Evolutionary conservation across 164 flowering plant species (phyloP).

Genomic region (Chimonanthus praecox): DNA sequence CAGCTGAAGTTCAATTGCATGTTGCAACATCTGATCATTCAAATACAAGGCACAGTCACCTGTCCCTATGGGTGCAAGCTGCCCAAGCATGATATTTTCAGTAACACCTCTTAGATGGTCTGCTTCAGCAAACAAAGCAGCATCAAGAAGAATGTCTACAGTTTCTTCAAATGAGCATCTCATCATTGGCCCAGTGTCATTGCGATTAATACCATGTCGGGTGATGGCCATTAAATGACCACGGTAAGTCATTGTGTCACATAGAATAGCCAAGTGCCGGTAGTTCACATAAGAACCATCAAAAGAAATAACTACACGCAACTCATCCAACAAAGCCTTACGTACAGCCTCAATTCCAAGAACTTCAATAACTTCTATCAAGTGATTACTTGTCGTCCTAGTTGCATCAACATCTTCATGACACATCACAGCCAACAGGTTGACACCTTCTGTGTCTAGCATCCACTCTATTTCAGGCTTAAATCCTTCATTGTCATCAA

Average conservation of each 20-base stretch:
- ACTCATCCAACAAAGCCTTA: conserved; percentile 74
- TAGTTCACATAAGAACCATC: conserved; percentile 99
- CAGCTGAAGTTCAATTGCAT: conserved; percentile 90
- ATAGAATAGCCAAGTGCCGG: conserved; percentile 87
- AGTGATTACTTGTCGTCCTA: conserved; percentile 92
- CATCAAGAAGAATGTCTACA: conserved; percentile 96
- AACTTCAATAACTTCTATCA: conserved; percentile 96
- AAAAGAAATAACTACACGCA: conserved; percentile 95
- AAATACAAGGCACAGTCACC: conserved; percentile 83
- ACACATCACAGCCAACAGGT: conserved; percentile 90
- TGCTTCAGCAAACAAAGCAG: conserved; percentile 91
- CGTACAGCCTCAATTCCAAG: conserved; percentile 99
- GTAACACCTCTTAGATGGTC: conserved; percentile 89
- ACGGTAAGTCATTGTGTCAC: conserved; percentile 99
- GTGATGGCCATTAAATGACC: conserved; percentile 99
- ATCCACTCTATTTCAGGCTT: conserved; percentile 89
- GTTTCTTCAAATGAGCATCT: conserved; percentile 99
- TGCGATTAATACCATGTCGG: conserved; percentile 96
- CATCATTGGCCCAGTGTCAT: conserved; percentile 99
- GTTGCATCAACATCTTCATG: conserved; percentile 93
- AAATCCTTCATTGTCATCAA: conserved; percentile 81
- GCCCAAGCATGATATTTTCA: conserved; percentile 96
- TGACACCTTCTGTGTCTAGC: conserved; percentile 98
- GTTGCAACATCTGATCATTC: conserved; percentile 91
- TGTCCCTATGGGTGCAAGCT: conserved; percentile 97